Evolutionary conservation across 345 rosid species (phyloP).

Genomic region (Noccaea bulbosa): DNA sequence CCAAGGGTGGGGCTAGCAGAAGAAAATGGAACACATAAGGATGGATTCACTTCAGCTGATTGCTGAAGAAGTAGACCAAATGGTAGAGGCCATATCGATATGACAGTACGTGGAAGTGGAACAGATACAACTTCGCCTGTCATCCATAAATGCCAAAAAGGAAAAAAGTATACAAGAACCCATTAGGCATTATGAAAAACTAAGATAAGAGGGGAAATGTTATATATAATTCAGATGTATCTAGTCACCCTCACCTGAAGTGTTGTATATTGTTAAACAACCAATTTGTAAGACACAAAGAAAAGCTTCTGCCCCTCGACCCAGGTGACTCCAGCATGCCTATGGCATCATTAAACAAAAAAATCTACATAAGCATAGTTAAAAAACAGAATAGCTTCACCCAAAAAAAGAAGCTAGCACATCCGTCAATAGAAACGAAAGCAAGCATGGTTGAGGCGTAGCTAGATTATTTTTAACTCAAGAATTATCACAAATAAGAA

Average conservation of each 20-base stretch:
- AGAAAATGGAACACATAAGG: conserved; percentile 47
- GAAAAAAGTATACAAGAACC: conserved; percentile 4
- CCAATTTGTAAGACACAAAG: conserved; percentile 79
- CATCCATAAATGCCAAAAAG: conserved; percentile 33
- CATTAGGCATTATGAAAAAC: conserved; percentile 1
- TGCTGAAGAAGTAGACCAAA: conserved; percentile 86
- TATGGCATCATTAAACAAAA: conserved; percentile 35
- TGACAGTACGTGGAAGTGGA: conserved; percentile 64
- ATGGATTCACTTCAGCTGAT: conserved; percentile 56
- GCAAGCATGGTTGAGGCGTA: neutral
- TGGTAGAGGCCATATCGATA: conserved; percentile 94
- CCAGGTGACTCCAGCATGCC: conserved; percentile 93
- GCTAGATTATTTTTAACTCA: neutral
- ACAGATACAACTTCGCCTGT: conserved; percentile 82
- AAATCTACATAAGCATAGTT: conserved; percentile 29
- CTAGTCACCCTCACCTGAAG: conserved; percentile 62
- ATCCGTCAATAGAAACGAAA: conserved; percentile 20
- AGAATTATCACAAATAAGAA: neutral
- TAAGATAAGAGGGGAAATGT: conserved; percentile 1
- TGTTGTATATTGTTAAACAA: conserved; percentile 69
- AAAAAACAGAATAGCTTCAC: conserved; percentile 11
- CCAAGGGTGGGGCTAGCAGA: conserved; percentile 61
- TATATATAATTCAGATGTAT: neutral
- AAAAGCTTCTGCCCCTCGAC: conserved; percentile 61
- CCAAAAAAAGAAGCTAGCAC: neutral